phyloP scores from a whole-genome alignment of 179 eudicot genomes.

The Carnegiea gigantea region DNA sequence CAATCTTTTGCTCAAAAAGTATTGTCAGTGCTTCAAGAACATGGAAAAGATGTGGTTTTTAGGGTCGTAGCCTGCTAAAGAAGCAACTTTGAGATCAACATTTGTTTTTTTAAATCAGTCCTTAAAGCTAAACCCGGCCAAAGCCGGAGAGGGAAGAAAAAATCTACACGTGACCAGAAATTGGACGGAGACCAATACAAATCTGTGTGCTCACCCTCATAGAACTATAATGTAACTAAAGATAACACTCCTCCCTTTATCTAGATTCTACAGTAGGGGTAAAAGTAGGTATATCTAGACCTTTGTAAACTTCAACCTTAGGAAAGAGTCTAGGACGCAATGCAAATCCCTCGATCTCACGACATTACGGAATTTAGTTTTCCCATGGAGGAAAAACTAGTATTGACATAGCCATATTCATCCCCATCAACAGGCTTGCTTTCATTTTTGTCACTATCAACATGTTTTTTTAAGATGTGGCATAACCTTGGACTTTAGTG shows the following conservation, averaged over 20 bases:
- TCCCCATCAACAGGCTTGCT: not conserved
- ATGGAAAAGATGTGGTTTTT: not conserved
- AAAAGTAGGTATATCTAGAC: not conserved
- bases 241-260: not conserved
- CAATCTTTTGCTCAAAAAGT: not conserved
- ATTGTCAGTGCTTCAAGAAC: conserved; percentile 1
- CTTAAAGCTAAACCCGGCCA: not conserved
- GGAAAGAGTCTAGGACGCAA: not conserved
- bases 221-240: not conserved
- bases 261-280: not conserved
- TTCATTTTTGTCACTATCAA: not conserved
- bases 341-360: not conserved
- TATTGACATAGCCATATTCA: too few species aligned
- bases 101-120: not conserved
- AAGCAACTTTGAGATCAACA: not conserved
- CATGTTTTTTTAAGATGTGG: not conserved
- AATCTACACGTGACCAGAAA: not conserved
- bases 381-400: too few species aligned
- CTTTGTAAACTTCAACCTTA: not conserved
- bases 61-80: not conserved
- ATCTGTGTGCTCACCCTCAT: not conserved
- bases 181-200: not conserved
- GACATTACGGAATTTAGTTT: not conserved
- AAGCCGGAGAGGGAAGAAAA: not conserved
- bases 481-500: too few species aligned